Evolutionary conservation across 495 filamentous ascomycete genomes (phyloP), one percentile per base, ranked within the genome.

Genomic region (Neurospora sp.): DNA sequence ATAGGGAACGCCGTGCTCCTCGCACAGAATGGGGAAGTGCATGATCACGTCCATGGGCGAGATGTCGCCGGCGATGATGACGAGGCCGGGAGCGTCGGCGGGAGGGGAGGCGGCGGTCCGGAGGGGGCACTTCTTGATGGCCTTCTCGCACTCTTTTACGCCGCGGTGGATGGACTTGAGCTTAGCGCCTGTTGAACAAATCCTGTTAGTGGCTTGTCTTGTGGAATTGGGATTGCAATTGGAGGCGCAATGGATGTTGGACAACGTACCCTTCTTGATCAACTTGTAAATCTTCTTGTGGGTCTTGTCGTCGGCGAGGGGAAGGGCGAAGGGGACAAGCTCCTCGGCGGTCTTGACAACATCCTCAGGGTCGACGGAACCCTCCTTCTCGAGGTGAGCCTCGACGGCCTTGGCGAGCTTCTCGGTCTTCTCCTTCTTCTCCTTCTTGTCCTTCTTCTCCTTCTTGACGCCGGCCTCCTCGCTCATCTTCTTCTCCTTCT

Each of bases 121-220:
- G 84, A 89, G 82, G 72, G 93, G 87, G 6, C 92, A 92, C 85
- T 97, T 97, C 83, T 95, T 93, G 78, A 99, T 91, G 27, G 93
- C 89, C 86, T 99, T 99, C 85, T 97, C 93, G 80, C 96, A 93
- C 85, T 99, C 96, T 85, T 98, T 98, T 54, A 98, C 95, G 83
- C 96, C 96, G 79, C 96, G 95, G 84, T 95, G 94, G 83, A 99
- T 91, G 73, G 92, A 90, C 85, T 94, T 96, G 85, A 92, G 88
- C 84, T 96, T 97, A 74, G 94, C 93, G 71, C 93, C 95, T n/a
- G n/a, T n/a, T n/a, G n/a, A n/a, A n/a, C n/a, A n/a, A n/a, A n/a
- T n/a, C n/a, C n/a, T n/a, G 27, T 31, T 31, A 31, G 27, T 31
- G 27, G 27, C 2, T 31, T 31, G 27, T 31, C 27, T 31, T 31